phyloP scores from a whole-genome alignment of 78 protist genomes.

The Dictyostelium citrinum region DNA sequence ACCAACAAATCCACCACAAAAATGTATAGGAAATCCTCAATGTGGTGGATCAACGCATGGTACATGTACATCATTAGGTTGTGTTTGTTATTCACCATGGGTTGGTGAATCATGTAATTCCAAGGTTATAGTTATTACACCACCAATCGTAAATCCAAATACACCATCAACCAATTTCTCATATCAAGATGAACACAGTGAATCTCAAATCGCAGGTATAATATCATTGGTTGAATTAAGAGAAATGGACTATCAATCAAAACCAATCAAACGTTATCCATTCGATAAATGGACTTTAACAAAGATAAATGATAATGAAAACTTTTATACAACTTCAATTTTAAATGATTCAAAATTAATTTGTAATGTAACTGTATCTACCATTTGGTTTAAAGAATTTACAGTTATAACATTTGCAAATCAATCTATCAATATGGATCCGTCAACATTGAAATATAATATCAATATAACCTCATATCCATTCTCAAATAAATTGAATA shows the following conservation, averaged over 20 bases:
- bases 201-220: background rate
- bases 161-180: background rate
- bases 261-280: background rate
- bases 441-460: conserved; percentile 28
- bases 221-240: background rate
- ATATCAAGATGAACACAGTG: background rate
- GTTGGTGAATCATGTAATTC: background rate
- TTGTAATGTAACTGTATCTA: background rate
- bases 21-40: background rate
- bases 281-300: background rate
- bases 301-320: background rate
- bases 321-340: background rate
- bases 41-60: conserved; percentile 6
- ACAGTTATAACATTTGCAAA: background rate
- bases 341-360: background rate
- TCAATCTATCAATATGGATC: background rate
- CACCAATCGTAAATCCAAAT: background rate
- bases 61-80: background rate
- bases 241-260: background rate
- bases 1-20: conserved; percentile 5
- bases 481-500: background rate
- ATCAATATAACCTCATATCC: conserved; percentile 1
- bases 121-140: background rate
- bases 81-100: background rate
- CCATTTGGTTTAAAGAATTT: background rate